Evolutionary conservation across 2,329 filamentous ascomycete genomes (phyloP), one percentile per base, ranked within the genome.

Genomic region (Colletotrichum tabaci): DNA sequence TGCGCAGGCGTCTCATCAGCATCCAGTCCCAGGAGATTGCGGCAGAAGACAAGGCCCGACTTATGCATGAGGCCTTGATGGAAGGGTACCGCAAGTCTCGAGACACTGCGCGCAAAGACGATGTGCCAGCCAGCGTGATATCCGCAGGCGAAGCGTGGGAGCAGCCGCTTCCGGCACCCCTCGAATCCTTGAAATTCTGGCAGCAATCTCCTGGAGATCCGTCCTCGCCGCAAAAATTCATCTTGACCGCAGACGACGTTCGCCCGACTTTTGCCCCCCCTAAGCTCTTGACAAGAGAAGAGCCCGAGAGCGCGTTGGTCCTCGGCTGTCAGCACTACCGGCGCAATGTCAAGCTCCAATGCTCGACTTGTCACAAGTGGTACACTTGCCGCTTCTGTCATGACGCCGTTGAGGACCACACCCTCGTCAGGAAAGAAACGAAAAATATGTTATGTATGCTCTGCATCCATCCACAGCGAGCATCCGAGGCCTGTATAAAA

Each of bases 381-480:
- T 97, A 98, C 78, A 94, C 96, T 0, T 99, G 96, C 80, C 92
- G 96, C 21, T 92, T 98, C 79, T 99, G 96, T 79, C 96, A 99
- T 79, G 95, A 99, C 80, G 89, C 91, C 60, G 88, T 85, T 10
- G 94, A 98, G 77, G 91, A 94, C 75, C 94, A 98, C 80, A 87
- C 85, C 71, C 85, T 99, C 67, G 90, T 95, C 76, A 90, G 96
- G 62, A 92, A 91, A 76, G 93, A 94, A 76, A 99, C 96, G 9
- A 92, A 92, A 80, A 93, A 98, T 77, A 99, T 99, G 96, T 88
- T 99, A 7, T 99, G 96, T 81, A 99, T 99, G 96, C 87, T 95
- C 38, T 99, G 96, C 80, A 90, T 91, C 8, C 94, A 93, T 67
- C 92, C 96, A 2, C 96, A 99, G 77, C 89, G 89, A 67, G 95